Conservation (phyloP, 257 asterid genomes). For the Solanum paucissectum region DNA sequence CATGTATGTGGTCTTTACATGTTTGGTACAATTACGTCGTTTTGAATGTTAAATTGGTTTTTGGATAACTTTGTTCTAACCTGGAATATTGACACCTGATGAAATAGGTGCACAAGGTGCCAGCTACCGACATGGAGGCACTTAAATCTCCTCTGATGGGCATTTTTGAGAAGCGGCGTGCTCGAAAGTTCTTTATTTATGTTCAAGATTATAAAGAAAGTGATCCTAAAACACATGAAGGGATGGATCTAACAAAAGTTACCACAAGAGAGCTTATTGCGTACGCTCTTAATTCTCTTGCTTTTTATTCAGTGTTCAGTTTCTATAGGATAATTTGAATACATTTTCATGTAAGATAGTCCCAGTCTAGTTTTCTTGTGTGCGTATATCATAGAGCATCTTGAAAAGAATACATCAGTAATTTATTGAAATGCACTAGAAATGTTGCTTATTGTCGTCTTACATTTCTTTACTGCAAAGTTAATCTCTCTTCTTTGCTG, state of each 20-base stretch:
- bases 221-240: slow-evolving; percentile 80
- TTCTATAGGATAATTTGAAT: background rate
- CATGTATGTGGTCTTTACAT: background rate
- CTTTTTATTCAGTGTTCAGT: background rate
- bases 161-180: slow-evolving; percentile 93
- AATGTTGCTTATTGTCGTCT: background rate
- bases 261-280: slow-evolving; percentile 74
- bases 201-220: slow-evolving; percentile 81
- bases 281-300: slow-evolving; percentile 26
- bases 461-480: background rate
- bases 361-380: background rate
- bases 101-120: slow-evolving; percentile 92
- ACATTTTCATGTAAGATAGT: background rate
- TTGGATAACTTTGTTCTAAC: background rate
- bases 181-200: slow-evolving; percentile 83
- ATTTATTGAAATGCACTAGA: background rate
- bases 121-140: slow-evolving; percentile 97
- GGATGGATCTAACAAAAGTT: slow-evolving; percentile 85
- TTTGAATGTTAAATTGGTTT: background rate
- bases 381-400: background rate
- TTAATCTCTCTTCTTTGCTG: background rate
- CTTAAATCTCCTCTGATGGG: slow-evolving; percentile 98
- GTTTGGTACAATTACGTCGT: background rate
- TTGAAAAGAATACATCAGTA: background rate
- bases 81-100: background rate